These are phyloP conservation scores for Globisporangium abappressorium DNA, from an alignment of 352 stramenopile species.

Conservation along the genomic window DNA sequence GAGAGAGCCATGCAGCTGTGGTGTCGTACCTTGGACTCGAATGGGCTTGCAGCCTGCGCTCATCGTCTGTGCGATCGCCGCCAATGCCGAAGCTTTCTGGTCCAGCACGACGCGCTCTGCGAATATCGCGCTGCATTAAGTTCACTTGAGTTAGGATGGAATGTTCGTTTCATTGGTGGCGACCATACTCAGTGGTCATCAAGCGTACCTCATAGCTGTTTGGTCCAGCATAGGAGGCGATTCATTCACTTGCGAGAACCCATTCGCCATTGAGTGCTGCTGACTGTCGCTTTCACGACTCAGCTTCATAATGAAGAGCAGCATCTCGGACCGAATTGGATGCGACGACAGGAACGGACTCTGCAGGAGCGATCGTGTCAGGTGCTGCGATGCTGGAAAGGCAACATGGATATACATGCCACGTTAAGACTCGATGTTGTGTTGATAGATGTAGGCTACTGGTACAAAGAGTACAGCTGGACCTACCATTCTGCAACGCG, in stretches of 20 bases:
- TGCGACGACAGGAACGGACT: constrained; percentile 48
- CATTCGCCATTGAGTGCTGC: constrained; percentile 5
- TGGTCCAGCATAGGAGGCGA: not conserved
- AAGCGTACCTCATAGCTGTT: constrained; percentile 6
- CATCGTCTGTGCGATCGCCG: constrained; percentile 33
- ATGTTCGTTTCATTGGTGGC: not conserved
- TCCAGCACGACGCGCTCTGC: constrained; percentile 20
- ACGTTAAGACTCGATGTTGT: not conserved
- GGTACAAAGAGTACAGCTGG: not conserved
- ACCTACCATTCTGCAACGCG: constrained; percentile 16
- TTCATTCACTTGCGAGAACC: not conserved
- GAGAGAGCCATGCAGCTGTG: not conserved
- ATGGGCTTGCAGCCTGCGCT: constrained; percentile 27
- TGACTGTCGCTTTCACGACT: constrained; percentile 7
- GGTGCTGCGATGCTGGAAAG: constrained; percentile 25
- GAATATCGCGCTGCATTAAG: constrained; percentile 25
- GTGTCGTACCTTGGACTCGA: constrained; percentile 32
- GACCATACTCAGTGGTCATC: not conserved
- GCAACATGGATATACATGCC: not conserved
- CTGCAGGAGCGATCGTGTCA: constrained; percentile 45
- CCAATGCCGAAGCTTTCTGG: constrained; percentile 22
- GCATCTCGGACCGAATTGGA: constrained; percentile 39
- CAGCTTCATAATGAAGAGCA: constrained; percentile 30
- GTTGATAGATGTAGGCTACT: not conserved
- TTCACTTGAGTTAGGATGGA: not conserved